These are phyloP conservation scores for Vaccinium corymbosum DNA, from an alignment of 148 eudicot species.

Conservation along the genomic window DNA sequence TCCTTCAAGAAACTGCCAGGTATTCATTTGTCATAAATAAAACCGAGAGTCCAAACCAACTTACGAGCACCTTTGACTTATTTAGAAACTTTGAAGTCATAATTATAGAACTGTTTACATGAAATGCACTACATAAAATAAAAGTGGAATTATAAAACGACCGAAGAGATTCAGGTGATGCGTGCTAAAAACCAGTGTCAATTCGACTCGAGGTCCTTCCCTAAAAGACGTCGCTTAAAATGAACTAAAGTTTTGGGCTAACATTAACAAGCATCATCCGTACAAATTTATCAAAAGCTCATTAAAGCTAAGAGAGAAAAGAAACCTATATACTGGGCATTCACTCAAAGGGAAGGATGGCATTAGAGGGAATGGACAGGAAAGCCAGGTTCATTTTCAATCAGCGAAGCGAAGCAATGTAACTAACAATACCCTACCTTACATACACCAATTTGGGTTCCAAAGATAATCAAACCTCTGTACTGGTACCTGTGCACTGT, in stretches of 20 bases:
- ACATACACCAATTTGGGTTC: slow-evolving; percentile 1
- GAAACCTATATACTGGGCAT: background rate
- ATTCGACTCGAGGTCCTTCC: background rate
- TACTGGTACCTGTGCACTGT: slow-evolving; percentile 15
- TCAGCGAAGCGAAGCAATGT: slow-evolving; percentile 1
- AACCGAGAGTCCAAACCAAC: background rate
- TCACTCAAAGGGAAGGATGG: background rate
- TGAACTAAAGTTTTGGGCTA: background rate
- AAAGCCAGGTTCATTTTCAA: background rate
- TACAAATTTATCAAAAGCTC: background rate
- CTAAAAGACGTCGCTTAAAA: background rate
- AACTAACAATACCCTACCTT: slow-evolving; percentile 1
- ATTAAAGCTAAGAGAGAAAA: background rate
- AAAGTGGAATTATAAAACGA: background rate
- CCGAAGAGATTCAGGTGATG: background rate
- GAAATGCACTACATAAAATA: background rate
- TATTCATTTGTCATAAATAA: background rate
- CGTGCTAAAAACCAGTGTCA: too few relatives aligned
- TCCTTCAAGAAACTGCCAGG: background rate
- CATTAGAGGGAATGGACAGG: background rate
- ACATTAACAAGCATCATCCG: background rate
- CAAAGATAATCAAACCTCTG: slow-evolving; percentile 4
- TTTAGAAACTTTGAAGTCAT: too few relatives aligned
- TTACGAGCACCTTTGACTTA: background rate
- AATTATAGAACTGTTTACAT: too few relatives aligned